A percentile compares a stretch with the other conserved stretches of the same genome.
Evolutionary conservation across 2,329 filamentous ascomycete genomes (phyloP).

Genomic region (Endothia cerciana): DNA sequence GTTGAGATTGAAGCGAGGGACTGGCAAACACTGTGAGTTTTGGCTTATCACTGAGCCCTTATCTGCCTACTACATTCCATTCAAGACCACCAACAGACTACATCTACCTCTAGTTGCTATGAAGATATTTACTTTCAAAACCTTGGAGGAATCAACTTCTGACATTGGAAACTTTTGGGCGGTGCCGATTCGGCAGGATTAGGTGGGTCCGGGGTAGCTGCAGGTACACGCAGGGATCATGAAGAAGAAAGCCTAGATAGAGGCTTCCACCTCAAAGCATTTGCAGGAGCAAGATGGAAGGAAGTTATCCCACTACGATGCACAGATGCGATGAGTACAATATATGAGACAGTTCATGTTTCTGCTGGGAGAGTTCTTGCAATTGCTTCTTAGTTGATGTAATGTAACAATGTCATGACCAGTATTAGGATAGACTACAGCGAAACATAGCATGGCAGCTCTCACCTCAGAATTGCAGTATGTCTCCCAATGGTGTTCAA

Average conservation of each 20-base stretch:
- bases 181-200: constrained; percentile 13
- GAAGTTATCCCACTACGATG: background rate
- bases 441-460: background rate
- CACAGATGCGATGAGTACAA: background rate
- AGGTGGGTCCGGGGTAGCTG: constrained; percentile 10
- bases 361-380: too few species aligned
- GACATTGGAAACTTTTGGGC: background rate
- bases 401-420: background rate
- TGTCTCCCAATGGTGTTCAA: background rate
- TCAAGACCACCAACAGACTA: background rate
- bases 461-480: background rate
- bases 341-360: too few species aligned
- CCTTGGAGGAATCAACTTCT: background rate
- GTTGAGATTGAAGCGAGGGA: background rate
- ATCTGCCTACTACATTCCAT: background rate
- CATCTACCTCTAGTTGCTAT: background rate
- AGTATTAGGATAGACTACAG: background rate
- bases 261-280: background rate
- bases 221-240: background rate
- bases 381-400: too few species aligned
- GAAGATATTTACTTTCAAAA: background rate
- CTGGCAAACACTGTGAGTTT: background rate
- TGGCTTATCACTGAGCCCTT: background rate
- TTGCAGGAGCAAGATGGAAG: background rate
- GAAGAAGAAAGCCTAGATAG: too few species aligned